Percentiles rank a stretch among this genome's conserved stretches.
These are phyloP conservation scores for Fusarium odoratissimum DNA, from an alignment of 2,329 filamentous ascomycete species.

Conservation along the genomic window DNA sequence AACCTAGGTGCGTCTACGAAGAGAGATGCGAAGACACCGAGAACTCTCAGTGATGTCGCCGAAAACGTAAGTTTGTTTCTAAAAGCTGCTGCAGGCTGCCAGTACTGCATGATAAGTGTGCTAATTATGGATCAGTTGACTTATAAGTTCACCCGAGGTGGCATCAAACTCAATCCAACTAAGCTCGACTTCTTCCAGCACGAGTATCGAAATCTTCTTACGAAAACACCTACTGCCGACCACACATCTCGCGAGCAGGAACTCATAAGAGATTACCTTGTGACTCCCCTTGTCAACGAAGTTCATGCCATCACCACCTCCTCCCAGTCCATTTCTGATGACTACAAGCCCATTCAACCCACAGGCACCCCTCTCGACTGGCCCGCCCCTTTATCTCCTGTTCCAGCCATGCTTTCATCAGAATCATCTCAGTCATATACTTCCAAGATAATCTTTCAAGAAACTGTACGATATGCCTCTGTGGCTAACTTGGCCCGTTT, in stretches of 20 bases:
- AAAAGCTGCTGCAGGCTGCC: background rate
- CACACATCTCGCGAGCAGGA: constrained; percentile 37
- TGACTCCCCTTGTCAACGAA: constrained; percentile 43
- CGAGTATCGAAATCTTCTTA: constrained; percentile 63
- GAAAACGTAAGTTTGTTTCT: constrained; percentile 64
- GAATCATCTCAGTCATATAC: constrained; percentile 36
- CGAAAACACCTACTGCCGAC: constrained; percentile 41
- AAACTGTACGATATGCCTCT: constrained; percentile 39
- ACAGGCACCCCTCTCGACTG: constrained; percentile 40
- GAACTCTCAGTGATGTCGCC: constrained; percentile 75
- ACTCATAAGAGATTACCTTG: constrained; percentile 32
- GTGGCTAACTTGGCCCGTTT: constrained; percentile 43
- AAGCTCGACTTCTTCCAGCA: constrained; percentile 87
- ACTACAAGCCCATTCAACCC: constrained; percentile 29
- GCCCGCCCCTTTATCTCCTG: constrained; percentile 39
- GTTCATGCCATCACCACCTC: constrained; percentile 41
- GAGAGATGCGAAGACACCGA: constrained; percentile 41
- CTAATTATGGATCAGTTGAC: constrained; percentile 69
- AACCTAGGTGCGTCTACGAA: constrained; percentile 65
- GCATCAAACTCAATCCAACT: constrained; percentile 82
- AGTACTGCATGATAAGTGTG: background rate
- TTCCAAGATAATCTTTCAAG: constrained; percentile 31
- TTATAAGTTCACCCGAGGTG: constrained; percentile 90
- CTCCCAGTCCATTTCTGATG: background rate
- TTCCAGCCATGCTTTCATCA: constrained; percentile 43